Evolutionary conservation across 805 yeast genomes (phyloP), one percentile per base, ranked within the genome.

Genomic region (Wickerhamomyces bisporus): DNA sequence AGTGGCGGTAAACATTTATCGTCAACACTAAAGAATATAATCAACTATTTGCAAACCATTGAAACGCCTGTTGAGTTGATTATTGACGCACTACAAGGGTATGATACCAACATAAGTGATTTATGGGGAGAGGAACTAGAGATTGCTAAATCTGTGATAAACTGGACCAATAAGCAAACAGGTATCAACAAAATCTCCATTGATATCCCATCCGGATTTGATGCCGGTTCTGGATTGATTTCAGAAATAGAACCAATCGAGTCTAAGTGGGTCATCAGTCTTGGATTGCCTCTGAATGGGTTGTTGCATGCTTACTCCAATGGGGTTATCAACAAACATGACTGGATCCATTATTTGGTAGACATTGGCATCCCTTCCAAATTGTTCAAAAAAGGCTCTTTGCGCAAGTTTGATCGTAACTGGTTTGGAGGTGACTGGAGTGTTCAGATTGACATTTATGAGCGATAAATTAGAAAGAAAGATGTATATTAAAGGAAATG

Each of bases 61-160:
- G 84, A 81, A 32, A 73, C 86, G 2, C 93, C 95, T 0, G 77
- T 85, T 13, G 95, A 87, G 54, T 65, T 88, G 42, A 73, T 87
- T 9, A 53, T 88, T 15, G 97, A 88, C 58, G 93, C 88, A 1
- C 66, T 88, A 48, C 95, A 85, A 55, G 96, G 96, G 1, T 81
- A 76, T 47, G 93, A 86, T 49, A 73, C 77, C 18, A 82, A 75
- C 38, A 60, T 85, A 36, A 71, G 71, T 24, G 93, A 84, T 55
- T 58, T 81, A 50, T 38, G 55, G 52, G 60, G 50, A 3, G 46
- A 39, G 2, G 80, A 75, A 36, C 46, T 68, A 16, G 50, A 60
- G 18, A 49, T 51, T 17, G 66, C 74, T 9, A 53, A 57, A 21
- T 61, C 65, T 25, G 58, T 86, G 15, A 73, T 86, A 19, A 58